Conservation (phyloP, 2,329 filamentous ascomycete species). For the Cladosporium sphaerospermum region DNA sequence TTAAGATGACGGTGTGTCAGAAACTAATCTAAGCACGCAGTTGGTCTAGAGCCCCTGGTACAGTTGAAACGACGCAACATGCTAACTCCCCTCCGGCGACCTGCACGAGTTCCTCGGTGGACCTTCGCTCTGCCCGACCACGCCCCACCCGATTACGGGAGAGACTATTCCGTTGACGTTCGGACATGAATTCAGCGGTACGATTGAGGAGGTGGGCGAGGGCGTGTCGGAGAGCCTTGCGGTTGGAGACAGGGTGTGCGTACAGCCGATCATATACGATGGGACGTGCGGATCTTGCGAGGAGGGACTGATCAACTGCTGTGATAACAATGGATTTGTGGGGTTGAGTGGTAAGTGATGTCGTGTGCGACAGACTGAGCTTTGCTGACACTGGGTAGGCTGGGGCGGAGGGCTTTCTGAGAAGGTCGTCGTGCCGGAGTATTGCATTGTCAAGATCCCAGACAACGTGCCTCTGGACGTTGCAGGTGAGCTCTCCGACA, state of each 20-base stretch:
- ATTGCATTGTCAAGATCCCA: conserved; percentile 42
- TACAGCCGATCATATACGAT: conserved; percentile 52
- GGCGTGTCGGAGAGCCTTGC: conserved; percentile 42
- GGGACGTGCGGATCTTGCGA: conserved; percentile 47
- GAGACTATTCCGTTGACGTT: conserved; percentile 48
- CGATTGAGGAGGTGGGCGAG: conserved; percentile 47
- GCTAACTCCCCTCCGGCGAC: conserved; percentile 17
- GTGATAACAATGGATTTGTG: conserved; percentile 49
- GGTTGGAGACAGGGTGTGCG: conserved; percentile 43
- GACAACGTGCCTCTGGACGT: conserved; percentile 48
- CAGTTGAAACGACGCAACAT: neutral
- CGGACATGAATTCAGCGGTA: conserved; percentile 49
- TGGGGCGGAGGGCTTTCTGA: conserved; percentile 50
- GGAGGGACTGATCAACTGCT: conserved; percentile 49
- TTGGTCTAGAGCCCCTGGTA: neutral
- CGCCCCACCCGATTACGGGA: conserved; percentile 49
- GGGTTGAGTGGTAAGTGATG: conserved; percentile 39
- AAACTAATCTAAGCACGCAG: neutral
- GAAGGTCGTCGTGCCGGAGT: conserved; percentile 45
- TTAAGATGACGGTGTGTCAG: neutral
- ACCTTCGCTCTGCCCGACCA: conserved; percentile 39
- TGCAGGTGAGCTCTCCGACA: conserved; percentile 29
- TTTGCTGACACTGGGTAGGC: conserved; percentile 14
- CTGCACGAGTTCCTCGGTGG: conserved; percentile 32
- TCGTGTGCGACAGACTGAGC: neutral